A percentile compares a stretch with the other conserved stretches of the same genome.
Conservation (phyloP, 2,329 filamentous ascomycete genomes). For the Talaromyces sp. region DNA sequence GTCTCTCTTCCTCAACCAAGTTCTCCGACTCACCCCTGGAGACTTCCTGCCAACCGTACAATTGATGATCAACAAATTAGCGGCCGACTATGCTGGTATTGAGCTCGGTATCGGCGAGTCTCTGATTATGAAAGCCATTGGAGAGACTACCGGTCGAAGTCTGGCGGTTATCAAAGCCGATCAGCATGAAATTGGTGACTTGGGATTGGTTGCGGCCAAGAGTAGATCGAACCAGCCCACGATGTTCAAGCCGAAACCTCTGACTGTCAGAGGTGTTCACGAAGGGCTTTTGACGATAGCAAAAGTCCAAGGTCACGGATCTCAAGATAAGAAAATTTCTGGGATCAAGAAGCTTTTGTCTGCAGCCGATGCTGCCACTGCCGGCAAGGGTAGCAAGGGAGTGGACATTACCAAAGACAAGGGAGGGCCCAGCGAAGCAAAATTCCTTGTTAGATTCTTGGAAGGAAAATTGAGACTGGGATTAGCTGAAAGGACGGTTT, state of each 20-base stretch:
- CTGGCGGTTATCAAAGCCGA: constrained; percentile 88
- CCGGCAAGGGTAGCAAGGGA: constrained; percentile 60
- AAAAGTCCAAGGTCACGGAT: constrained; percentile 77
- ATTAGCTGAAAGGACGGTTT: constrained; percentile 84
- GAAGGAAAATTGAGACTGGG: constrained; percentile 92
- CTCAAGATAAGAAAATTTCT: constrained; percentile 86
- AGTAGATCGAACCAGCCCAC: constrained; percentile 92
- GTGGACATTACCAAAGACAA: constrained; percentile 89
- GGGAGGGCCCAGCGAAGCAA: constrained; percentile 89
- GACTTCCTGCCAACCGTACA: constrained; percentile 85
- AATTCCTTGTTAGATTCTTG: constrained; percentile 86
- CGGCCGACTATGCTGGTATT: constrained; percentile 92
- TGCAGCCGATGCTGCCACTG: constrained; percentile 69
- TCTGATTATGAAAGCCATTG: constrained; percentile 97
- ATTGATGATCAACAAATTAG: constrained; percentile 97
- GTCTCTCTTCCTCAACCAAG: constrained; percentile 84
- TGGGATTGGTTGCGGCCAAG: constrained; percentile 91
- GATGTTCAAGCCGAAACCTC: constrained; percentile 94
- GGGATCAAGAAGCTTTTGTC: constrained; percentile 96
- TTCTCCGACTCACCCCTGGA: constrained; percentile 81
- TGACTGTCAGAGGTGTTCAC: constrained; percentile 83
- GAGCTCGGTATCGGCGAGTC: constrained; percentile 98
- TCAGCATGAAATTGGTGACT: constrained; percentile 92
- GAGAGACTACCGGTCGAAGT: constrained; percentile 85
- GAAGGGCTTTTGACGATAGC: constrained; percentile 85